A percentile compares a stretch with the other conserved stretches of the same genome.
These are phyloP conservation scores for Polyplosphaeria fusca DNA, from an alignment of 495 filamentous ascomycete species.

Conservation along the genomic window DNA sequence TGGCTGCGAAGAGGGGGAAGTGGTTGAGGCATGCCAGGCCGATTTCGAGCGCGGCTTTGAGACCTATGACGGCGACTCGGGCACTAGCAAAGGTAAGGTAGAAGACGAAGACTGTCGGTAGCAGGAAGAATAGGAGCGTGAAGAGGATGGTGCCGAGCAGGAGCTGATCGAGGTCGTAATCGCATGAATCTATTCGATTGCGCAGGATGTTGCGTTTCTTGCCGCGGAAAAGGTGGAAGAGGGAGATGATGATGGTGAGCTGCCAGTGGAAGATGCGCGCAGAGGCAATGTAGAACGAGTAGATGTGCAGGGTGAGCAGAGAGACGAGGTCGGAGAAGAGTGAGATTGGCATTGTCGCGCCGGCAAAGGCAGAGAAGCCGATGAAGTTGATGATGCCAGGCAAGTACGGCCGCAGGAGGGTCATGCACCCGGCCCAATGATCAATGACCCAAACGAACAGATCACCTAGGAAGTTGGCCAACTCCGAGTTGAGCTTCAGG, in stretches of 20 bases:
- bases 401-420: conserved; percentile 69
- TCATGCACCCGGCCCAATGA: conserved; percentile 82
- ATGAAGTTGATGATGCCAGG: conserved; percentile 89
- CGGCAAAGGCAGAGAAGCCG: conserved; percentile 90
- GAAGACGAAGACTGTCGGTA: conserved; percentile 93
- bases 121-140: conserved; percentile 88
- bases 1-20: conserved; percentile 94
- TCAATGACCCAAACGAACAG: conserved; percentile 98
- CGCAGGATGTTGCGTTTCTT: conserved; percentile 97
- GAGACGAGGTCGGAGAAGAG: conserved; percentile 93
- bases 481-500: conserved; percentile 91
- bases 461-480: conserved; percentile 89
- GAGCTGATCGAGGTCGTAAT: conserved; percentile 97
- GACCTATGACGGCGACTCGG: conserved; percentile 86
- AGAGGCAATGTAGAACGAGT: conserved; percentile 94
- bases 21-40: conserved; percentile 92
- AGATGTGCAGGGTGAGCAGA: conserved; percentile 90
- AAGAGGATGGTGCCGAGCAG: conserved; percentile 96
- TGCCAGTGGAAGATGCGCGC: conserved; percentile 99
- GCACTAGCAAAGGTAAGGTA: conserved; percentile 95
- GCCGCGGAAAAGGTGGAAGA: conserved; percentile 96
- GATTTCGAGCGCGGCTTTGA: conserved; percentile 88
- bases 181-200: conserved; percentile 96
- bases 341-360: conserved; percentile 94
- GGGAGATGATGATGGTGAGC: conserved; percentile 87